These are phyloP conservation scores for Cucurbita pepo DNA, from an alignment of 306 rosid genomes.

Conservation along the genomic window DNA sequence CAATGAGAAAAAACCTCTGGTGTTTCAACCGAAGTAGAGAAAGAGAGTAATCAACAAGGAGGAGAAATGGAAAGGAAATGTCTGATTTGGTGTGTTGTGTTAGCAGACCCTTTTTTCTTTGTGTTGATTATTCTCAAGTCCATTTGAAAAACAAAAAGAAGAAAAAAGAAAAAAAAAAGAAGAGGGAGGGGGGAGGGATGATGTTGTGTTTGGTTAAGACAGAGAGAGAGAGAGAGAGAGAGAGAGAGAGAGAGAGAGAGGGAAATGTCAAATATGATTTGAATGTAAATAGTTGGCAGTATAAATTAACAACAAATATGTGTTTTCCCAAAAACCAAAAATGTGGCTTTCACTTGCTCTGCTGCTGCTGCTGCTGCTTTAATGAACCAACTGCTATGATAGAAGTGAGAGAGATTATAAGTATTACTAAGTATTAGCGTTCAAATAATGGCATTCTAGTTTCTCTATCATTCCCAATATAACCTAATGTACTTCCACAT, in stretches of 20 bases:
- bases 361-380: too few species aligned
- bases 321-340: neutral
- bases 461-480: neutral
- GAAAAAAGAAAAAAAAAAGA: neutral
- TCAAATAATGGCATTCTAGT: neutral
- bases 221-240: too few species aligned
- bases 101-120: neutral
- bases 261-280: constrained; percentile 1
- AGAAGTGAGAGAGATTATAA: neutral
- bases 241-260: neutral
- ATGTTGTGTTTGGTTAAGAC: neutral
- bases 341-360: neutral
- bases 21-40: neutral
- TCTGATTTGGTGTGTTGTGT: neutral
- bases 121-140: neutral
- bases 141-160: neutral
- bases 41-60: neutral
- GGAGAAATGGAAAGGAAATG: neutral
- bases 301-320: constrained; percentile 1
- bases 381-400: too few species aligned
- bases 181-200: neutral
- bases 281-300: neutral
- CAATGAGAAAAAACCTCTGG: neutral
- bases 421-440: neutral
- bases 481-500: neutral